Evolutionary conservation across 139 green algal genomes (phyloP), one percentile per base, ranked within the genome.

Genomic region (Pseudopediastrum boryanum): DNA sequence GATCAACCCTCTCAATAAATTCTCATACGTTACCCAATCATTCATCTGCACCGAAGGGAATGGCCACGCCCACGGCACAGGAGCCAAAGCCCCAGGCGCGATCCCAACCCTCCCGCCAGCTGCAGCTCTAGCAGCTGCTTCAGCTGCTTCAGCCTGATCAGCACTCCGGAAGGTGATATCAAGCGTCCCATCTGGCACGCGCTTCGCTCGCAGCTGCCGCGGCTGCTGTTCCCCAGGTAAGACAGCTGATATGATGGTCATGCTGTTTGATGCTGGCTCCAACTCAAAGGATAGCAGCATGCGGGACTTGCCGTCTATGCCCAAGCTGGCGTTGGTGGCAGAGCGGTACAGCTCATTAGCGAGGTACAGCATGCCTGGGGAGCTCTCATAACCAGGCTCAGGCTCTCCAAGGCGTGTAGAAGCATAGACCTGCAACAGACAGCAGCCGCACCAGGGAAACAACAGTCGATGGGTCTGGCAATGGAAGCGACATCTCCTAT

Each of bases 261-360:
- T 31, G 35, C 36, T 29, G 35, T 58, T 41, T 23, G 2, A 36
- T 50, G 73, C 73, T 38, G 73, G 73, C 38, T 80, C 73, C n/a
- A 80, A 64, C 16, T 80, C 73, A 41, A 80, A 80, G 0, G 73
- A 80, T 43, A 80, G 59, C 59, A 80, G 44, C 59, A 43, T 71
- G 27, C 59, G 63, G 41, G 59, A 59, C 7, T 36, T 27, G 4
- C 31, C 42, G 9, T 69, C 61, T 3, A 71, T 39, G 9, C 73
- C 59, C 6, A 80, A 39, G 36, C 59, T 72, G 19, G 73, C 73
- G 33, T 80, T 80, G 25, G 73, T 80, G 29, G 73, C 73, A 2
- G 46, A 29, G 27, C 59, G n/a, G 35, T 71, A 80, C 27, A 71
- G 35, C 58, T 71, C 59, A 44, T 38, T 38, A 33, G 74, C 74